Evolutionary conservation across 2,329 filamentous ascomycete species (phyloP).

Genomic region (Metarhizium rileyi): DNA sequence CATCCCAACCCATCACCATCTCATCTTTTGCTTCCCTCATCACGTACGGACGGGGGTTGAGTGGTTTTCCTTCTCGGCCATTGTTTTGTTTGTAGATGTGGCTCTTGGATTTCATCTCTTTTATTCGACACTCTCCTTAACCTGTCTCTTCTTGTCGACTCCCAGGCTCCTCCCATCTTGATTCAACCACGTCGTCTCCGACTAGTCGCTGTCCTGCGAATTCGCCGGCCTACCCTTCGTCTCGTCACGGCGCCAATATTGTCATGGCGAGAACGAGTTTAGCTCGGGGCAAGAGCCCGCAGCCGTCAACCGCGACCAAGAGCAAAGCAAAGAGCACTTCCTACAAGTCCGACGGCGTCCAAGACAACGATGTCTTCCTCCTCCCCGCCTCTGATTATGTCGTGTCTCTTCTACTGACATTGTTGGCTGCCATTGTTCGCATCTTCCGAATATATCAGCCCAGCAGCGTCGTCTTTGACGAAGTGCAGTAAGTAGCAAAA

Average conservation of each 20-base stretch:
- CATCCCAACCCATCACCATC: slow-evolving; percentile 10
- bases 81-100: slow-evolving; percentile 5
- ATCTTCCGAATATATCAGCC: slow-evolving; percentile 95
- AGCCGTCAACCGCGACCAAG: slow-evolving; percentile 21
- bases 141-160: background rate
- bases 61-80: slow-evolving; percentile 7
- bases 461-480: slow-evolving; percentile 93
- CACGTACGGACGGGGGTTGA: background rate
- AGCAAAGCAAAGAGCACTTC: slow-evolving; percentile 36
- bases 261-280: slow-evolving; percentile 26
- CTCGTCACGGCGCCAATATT: background rate
- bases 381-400: slow-evolving; percentile 79
- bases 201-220: slow-evolving; percentile 1
- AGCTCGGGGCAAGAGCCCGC: slow-evolving; percentile 26
- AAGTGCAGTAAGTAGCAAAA: slow-evolving; percentile 80
- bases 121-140: slow-evolving; percentile 15
- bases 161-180: background rate
- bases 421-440: slow-evolving; percentile 69
- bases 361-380: slow-evolving; percentile 85
- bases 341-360: slow-evolving; percentile 70
- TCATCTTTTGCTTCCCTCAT: slow-evolving; percentile 4
- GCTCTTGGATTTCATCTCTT: slow-evolving; percentile 4
- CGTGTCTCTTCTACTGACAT: slow-evolving; percentile 60
- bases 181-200: background rate
- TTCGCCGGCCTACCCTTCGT: background rate